Evolutionary conservation across 345 rosid species (phyloP), one percentile per base, ranked within the genome.

Genomic region (Ceriops tagal): DNA sequence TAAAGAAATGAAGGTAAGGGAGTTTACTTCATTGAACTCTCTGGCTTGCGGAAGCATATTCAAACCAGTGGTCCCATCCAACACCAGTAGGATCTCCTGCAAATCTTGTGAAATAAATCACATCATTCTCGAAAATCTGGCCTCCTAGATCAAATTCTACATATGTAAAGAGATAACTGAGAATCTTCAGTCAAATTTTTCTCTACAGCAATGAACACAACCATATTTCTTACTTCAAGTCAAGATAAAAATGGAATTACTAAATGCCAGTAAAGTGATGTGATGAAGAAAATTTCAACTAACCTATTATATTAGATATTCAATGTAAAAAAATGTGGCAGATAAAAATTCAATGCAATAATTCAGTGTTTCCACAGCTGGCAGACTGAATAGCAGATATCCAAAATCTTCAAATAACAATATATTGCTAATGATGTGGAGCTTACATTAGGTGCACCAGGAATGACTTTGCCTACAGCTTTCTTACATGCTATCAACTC

Each of bases 11-110:
- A 47, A 71, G 60, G 58, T 63, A 20, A 28, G 70, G 68, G 62
- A 69, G 57, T 65, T 71, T 89, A 89, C 98, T 79, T 91, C 98
- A 79, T 93, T 93, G 81, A 93, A 93, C 71, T 93, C 98, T 79
- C 98, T 87, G 66, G 98, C 98, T 78, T 93, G 98, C 58, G 98
- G 98, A 75, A 93, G 97, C 98, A 91, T 91, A 81, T 93, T 93
- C 79, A 93, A 73, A 55, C 98, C 98, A 21, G 98, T 93, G 31
- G 91, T 93, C 71, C 98, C 98, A 83, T 93, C 98, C 70, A 93
- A 86, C 62, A 93, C 98, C 65, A 89, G 90, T 34, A 93, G 76
- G 71, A 91, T 91, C 84, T 93, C 98, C 98, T 93, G 83, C 74
- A 73, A 71, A 80, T 55, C 51, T 59, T 24, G 21, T 6, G 43